phyloP scores from a whole-genome alignment of 371 early-diverging fungal genomes.

The Mortierella sp. region DNA sequence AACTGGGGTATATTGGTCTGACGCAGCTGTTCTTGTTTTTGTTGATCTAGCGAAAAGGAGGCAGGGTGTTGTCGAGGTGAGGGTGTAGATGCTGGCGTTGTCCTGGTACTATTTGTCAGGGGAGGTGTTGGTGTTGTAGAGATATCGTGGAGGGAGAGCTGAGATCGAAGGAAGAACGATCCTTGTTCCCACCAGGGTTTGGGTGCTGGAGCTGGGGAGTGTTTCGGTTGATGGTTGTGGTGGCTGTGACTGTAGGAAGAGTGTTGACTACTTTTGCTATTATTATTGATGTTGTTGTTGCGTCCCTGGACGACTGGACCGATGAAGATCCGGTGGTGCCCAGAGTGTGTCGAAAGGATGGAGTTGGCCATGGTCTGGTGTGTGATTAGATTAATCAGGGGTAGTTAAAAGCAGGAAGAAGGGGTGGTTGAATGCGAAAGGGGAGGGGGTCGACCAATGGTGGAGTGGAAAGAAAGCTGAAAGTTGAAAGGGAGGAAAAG shows the following conservation, averaged over 20 bases:
- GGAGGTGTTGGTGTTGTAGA: background rate
- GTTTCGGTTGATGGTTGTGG: conserved; percentile 2
- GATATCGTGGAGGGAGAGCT: conserved; percentile 20
- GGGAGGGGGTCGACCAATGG: no score
- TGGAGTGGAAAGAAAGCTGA: background rate
- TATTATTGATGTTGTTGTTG: conserved; percentile 1
- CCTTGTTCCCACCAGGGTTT: conserved; percentile 56
- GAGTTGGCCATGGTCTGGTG: background rate
- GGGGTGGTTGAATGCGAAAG: background rate
- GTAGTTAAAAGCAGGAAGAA: background rate
- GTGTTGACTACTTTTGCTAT: background rate
- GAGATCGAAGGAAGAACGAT: conserved; percentile 23
- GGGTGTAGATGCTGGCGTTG: conserved; percentile 6
- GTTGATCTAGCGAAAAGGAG: background rate
- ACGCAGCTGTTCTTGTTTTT: background rate
- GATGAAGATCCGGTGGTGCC: conserved; percentile 52
- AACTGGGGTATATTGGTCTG: conserved; percentile 36
- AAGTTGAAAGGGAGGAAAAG: background rate
- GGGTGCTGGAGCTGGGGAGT: conserved; percentile 7
- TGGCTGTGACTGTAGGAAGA: conserved; percentile 2
- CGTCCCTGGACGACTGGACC: conserved; percentile 41
- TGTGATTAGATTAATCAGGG: background rate
- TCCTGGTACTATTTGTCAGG: background rate
- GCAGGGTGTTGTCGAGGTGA: conserved; percentile 1
- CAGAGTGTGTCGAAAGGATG: conserved; percentile 53